phyloP scores from a whole-genome alignment of 768 basidiomycete species.

The Boletus reticuloceps region DNA sequence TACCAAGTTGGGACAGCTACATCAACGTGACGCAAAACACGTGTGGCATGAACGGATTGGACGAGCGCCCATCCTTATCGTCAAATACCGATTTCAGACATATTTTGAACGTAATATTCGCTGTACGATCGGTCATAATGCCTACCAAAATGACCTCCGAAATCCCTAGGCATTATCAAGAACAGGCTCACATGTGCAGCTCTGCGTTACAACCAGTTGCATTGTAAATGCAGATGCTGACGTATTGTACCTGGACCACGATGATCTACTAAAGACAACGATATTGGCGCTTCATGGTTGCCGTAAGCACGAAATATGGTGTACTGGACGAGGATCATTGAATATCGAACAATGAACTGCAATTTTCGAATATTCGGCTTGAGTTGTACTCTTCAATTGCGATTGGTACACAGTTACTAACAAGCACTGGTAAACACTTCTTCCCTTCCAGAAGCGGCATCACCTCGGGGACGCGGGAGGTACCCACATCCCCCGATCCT shows the following conservation, averaged over 20 bases:
- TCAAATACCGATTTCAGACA: conserved; percentile 21
- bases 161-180: neutral
- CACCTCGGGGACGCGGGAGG: conserved; percentile 29
- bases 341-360: neutral
- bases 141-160: neutral
- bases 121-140: neutral
- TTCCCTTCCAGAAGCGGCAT: conserved; percentile 28
- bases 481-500: conserved; percentile 20
- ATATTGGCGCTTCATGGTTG: neutral
- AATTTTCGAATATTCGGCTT: neutral
- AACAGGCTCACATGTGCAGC: neutral
- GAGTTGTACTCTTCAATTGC: neutral
- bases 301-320: neutral
- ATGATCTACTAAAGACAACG: neutral
- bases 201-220: neutral
- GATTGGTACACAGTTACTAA: conserved; percentile 4
- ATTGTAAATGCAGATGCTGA: conserved; percentile 15
- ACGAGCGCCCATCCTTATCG: conserved; percentile 20
- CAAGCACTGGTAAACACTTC: conserved; percentile 12
- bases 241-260: neutral
- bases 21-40: conserved; percentile 18
- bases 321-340: neutral
- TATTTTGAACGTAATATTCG: conserved; percentile 1
- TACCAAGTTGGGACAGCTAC: neutral
- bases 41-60: conserved; percentile 14